Evolutionary conservation across 2,329 filamentous ascomycete species (phyloP), one percentile per base, ranked within the genome.

Genomic region (Aspergillus brunneoviolaceus): DNA sequence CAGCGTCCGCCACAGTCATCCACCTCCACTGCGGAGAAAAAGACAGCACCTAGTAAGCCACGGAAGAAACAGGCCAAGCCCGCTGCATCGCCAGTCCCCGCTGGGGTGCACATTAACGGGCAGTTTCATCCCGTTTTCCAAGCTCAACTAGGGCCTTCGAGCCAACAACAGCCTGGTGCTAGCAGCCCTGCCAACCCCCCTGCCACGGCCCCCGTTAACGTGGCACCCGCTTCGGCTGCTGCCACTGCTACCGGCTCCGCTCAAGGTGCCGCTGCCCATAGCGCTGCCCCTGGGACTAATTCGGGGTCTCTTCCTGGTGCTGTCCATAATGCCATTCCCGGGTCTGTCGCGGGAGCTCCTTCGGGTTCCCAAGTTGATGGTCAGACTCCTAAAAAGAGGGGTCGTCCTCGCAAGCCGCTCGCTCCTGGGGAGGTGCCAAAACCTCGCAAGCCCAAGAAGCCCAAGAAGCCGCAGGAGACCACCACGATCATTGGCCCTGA

Each of bases 351-450:
- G n/a, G 45, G 35, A 10, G 42, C 50, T 39, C 51, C 63, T 5
- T 31, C 49, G n/a, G 35, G 47, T 5, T 49, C 58, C 5, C 51
- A 61, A 6, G 59, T 51, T 11, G 52, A 60, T 11, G 27, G 39
- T 16, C 29, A 21, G 12, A 58, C 57, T 12, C 60, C 57, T n/a
- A 59, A 58, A 29, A 72, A 72, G 49, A 69, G 72, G 55, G 72
- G 72, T 51, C 72, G 72, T 29, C 72, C 72, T 11, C 70, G 72
- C 35, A 74, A 74, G 52, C 60, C 61, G 7, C 49, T 58, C 23
- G 42, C 58, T 3, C 62, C 62, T n/a, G 64, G 64, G 12, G 65
- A 67, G 49, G 63, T 61, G 39, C 60, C 55, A 16, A 62, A 63
- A n/a, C 60, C 65, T 16, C 52, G 48, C 9, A 67, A 64, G 23